Base-by-base conservation (phyloP, 163 green algal species). In the Chlorella variabilis region DNA sequence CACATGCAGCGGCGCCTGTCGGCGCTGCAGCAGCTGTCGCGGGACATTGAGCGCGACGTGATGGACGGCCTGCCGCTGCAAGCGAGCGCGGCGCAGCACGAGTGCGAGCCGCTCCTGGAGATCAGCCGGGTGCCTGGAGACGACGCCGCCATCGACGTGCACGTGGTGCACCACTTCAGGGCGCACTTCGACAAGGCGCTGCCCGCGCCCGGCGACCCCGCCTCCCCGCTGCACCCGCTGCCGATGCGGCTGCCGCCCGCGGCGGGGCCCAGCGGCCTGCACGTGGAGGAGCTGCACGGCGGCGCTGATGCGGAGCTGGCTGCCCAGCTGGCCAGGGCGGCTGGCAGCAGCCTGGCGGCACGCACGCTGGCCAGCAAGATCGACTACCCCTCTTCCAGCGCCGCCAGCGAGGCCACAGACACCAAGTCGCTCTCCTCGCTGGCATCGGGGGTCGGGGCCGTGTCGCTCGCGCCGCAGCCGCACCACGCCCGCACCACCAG, bases 81-180 rank as follows among this genome's bases (percentile, higher is more conserved):
- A 4, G 27, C 78, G 13, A 65, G 23, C 8, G 39, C 34, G 15
- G 20, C 23, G 54, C 6, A 63, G 2, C 9, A 41, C 3, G 48
- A 58, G 29, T 17, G 17, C n/a, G 23, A 63, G 5, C 59, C 75
- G 0, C 27, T 31, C 20, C 56, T 82, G 39, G 5, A 49, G 42
- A 33, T 83, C 0, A 21, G 65, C 21, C 59, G 68, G n/a, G 56
- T 83, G 42, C 56, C 33, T 21, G 74, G n/a, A 8, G 23, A 77
- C 41, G 31, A n/a, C 29, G 39, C 15, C 18, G 65, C 42, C 4
- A 5, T 83, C 4, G 78, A 83, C 5, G 21, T 83, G 0, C 49
- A 38, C 11, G 65, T 83, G 21, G 29, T 63, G 29, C 78, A 83
- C 63, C 59, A 45, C 39, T 77, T 83, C 29, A 49, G 78, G 25